Evolutionary conservation across 2,329 filamentous ascomycete species (phyloP).

Genomic region (Fusarium falciforme): DNA sequence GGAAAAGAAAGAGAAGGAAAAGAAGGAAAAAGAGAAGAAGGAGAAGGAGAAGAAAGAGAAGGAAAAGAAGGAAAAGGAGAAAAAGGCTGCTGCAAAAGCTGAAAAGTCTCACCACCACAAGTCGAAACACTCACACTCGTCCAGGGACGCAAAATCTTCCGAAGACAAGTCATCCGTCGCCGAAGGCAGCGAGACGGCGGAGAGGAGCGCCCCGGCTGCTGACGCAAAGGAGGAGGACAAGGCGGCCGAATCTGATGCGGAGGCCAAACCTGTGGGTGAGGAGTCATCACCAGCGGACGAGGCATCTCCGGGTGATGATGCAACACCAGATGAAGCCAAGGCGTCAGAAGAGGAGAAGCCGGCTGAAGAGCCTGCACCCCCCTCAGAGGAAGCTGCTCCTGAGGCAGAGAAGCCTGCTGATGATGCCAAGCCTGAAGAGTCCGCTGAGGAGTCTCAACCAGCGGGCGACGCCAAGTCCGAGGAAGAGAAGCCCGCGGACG

Average conservation of each 20-base stretch:
- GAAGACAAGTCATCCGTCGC: slow-evolving; percentile 9
- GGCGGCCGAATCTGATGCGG: slow-evolving; percentile 3
- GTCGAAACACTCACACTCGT: slow-evolving; percentile 32
- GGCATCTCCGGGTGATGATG: not conserved
- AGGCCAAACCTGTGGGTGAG: slow-evolving; percentile 3
- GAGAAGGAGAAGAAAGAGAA: slow-evolving; percentile 59
- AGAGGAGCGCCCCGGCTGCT: slow-evolving; percentile 4
- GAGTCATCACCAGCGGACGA: not conserved
- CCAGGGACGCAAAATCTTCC: slow-evolving; percentile 10
- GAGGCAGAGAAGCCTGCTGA: slow-evolving; percentile 12
- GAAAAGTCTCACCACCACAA: slow-evolving; percentile 36
- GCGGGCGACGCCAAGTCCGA: slow-evolving; percentile 4
- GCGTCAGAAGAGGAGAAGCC: slow-evolving; percentile 1
- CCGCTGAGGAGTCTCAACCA: not conserved
- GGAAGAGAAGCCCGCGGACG: not conserved
- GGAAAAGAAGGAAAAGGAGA: slow-evolving; percentile 24
- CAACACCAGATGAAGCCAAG: not conserved
- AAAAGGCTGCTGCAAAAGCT: slow-evolving; percentile 29
- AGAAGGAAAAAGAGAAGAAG: slow-evolving; percentile 57
- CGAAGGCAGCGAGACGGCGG: slow-evolving; percentile 5
- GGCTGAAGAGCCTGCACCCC: not conserved
- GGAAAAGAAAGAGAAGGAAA: slow-evolving; percentile 36
- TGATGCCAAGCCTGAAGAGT: slow-evolving; percentile 2
- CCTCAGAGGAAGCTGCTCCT: not conserved
- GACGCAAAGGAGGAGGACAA: slow-evolving; percentile 9